Conservation (phyloP, 2,329 filamentous ascomycete species). For the Pseudogymnoascus sp. region DNA sequence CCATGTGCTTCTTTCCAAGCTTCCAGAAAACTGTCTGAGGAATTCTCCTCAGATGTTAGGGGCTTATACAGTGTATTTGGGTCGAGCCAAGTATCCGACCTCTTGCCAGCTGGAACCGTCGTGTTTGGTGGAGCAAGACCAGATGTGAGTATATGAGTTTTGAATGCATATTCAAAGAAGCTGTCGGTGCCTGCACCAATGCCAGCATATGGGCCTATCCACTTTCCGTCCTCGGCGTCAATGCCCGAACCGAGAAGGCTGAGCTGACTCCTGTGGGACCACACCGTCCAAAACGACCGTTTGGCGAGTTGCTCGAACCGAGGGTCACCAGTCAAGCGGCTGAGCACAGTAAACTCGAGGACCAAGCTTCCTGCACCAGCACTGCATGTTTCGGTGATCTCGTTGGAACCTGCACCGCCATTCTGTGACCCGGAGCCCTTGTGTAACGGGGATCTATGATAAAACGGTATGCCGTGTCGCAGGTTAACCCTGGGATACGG, state of each 20-base stretch:
- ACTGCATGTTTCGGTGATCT: constrained; percentile 93
- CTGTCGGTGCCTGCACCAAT: constrained; percentile 96
- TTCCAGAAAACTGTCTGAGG: constrained; percentile 66
- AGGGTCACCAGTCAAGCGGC: constrained; percentile 73
- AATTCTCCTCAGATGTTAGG: constrained; percentile 56
- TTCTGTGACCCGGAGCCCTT: constrained; percentile 41
- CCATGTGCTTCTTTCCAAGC: constrained; percentile 81
- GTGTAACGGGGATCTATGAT: constrained; percentile 74
- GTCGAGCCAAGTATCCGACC: constrained; percentile 43
- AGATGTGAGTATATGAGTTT: constrained; percentile 84
- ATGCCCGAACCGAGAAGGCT: constrained; percentile 86
- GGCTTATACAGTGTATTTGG: constrained; percentile 54
- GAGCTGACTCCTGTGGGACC: constrained; percentile 75
- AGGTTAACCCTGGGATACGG: constrained; percentile 94
- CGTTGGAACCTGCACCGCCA: constrained; percentile 31
- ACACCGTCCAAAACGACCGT: constrained; percentile 94
- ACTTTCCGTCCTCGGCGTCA: constrained; percentile 81
- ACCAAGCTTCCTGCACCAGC: constrained; percentile 94
- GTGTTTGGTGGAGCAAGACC: constrained; percentile 54
- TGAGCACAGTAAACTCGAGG: constrained; percentile 85
- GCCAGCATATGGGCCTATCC: constrained; percentile 82
- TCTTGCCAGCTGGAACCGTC: constrained; percentile 23
- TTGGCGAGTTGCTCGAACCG: constrained; percentile 89
- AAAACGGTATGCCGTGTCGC: constrained; percentile 83
- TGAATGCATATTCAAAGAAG: constrained; percentile 97